Conservation (phyloP, 257 asterid genomes). For the Scutellaria minor region DNA sequence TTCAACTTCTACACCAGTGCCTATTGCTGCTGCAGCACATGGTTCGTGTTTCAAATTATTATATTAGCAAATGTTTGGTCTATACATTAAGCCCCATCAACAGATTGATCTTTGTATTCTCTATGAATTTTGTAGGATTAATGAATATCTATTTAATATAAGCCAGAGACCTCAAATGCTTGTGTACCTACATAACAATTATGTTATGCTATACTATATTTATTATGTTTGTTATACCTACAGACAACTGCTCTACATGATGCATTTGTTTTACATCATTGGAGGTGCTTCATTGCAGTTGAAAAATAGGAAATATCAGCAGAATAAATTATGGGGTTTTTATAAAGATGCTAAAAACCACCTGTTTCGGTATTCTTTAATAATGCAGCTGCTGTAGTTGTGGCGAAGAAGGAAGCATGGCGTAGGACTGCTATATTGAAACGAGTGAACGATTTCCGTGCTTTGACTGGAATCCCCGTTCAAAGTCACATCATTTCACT, state of each 20-base stretch:
- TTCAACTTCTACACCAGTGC: constrained; percentile 94
- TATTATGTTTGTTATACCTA: not conserved
- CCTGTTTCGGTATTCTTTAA: not conserved
- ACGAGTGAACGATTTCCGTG: constrained; percentile 71
- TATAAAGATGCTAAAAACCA: not conserved
- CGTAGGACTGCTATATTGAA: constrained; percentile 73
- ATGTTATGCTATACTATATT: not conserved
- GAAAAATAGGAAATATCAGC: not conserved
- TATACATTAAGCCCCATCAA: constrained; percentile 19
- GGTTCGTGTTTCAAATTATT: constrained; percentile 50
- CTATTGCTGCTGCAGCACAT: constrained; percentile 91
- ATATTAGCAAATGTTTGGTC: constrained; percentile 14
- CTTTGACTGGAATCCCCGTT: constrained; percentile 50
- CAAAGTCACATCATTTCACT: constrained; percentile 58
- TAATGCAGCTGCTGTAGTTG: constrained; percentile 79
- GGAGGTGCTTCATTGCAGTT: constrained; percentile 2
- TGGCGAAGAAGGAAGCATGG: constrained; percentile 82
- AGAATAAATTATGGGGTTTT: not conserved
- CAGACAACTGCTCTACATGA: not conserved
- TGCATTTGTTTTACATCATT: not conserved
- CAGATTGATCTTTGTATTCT: not conserved
- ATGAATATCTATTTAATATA: not conserved
- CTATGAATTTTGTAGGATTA: not conserved
- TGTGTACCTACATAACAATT: not conserved
- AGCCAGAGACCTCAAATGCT: not conserved